Percentiles rank a stretch among this genome's conserved stretches.
Evolutionary conservation across 1,139 yeast species (phyloP).

Genomic region (Blastobotrys aristatus): DNA sequence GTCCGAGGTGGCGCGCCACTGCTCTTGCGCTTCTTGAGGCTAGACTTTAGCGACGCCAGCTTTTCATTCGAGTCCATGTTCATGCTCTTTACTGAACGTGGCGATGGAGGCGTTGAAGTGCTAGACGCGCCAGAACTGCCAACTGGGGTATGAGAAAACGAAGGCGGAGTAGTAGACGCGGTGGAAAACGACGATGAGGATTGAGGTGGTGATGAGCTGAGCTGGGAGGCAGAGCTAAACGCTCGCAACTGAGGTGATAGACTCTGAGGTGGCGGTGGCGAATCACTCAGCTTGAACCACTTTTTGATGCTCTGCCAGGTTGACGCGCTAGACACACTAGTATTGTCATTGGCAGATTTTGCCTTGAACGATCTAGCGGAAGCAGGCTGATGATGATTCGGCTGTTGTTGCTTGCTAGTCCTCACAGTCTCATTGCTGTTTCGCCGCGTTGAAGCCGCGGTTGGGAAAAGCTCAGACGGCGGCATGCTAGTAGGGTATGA

Average conservation of each 20-base stretch:
- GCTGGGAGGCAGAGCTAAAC: conserved; percentile 12
- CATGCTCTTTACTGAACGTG: conserved; percentile 16
- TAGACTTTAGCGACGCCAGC: neutral
- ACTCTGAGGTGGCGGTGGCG: neutral
- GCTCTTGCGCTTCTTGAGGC: neutral
- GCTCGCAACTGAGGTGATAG: neutral
- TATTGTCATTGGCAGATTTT: neutral
- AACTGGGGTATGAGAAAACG: conserved; percentile 19
- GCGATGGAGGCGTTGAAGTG: conserved; percentile 21
- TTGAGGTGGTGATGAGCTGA: too few relatives aligned
- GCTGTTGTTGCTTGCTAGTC: conserved; percentile 8
- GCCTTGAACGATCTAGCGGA: too few relatives aligned
- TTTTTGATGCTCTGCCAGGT: conserved; percentile 3
- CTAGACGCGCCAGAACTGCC: conserved; percentile 17
- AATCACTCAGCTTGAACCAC: too few relatives aligned
- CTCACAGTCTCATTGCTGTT: conserved; percentile 15
- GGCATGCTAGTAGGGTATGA: conserved; percentile 35
- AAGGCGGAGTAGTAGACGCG: conserved; percentile 17
- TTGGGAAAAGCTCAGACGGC: conserved; percentile 10
- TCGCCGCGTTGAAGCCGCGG: conserved; percentile 3
- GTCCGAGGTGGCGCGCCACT: conserved; percentile 4
- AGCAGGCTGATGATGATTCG: neutral
- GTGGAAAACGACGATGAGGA: neutral
- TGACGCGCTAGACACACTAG: neutral
- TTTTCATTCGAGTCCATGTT: neutral